These are phyloP conservation scores for Cyberlindnera amylophila DNA, from an alignment of 805 yeast species.

Conservation along the genomic window DNA sequence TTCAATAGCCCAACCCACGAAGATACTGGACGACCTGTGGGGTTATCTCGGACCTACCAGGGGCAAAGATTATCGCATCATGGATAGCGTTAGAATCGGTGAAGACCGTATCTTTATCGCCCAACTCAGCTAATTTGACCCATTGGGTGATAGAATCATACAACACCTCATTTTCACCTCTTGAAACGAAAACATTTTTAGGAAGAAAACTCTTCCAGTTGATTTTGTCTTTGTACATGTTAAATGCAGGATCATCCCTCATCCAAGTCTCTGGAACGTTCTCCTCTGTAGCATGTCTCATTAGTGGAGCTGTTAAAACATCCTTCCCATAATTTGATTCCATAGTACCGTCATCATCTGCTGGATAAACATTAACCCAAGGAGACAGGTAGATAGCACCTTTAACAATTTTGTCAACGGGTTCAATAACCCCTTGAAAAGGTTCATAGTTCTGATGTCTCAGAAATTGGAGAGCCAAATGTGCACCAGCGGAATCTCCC, in stretches of 20 bases:
- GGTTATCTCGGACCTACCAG: conserved; percentile 2
- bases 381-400: conserved; percentile 16
- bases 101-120: conserved; percentile 2
- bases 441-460: conserved; percentile 11
- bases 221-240: conserved; percentile 7
- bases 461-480: conserved; percentile 21
- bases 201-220: conserved; percentile 13
- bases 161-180: conserved; percentile 16
- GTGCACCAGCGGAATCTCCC: conserved; percentile 34
- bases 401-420: background rate
- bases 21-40: conserved; percentile 2
- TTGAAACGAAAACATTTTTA: conserved; percentile 2
- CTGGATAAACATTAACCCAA: conserved; percentile 18
- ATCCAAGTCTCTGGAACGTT: conserved; percentile 1
- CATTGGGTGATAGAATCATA: conserved; percentile 5
- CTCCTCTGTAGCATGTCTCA: conserved; percentile 7
- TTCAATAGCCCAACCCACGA: too few species aligned
- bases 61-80: conserved; percentile 7
- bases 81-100: conserved; percentile 10
- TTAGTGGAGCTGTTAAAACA: conserved; percentile 3
- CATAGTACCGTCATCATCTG: conserved; percentile 2
- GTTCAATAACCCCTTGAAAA: conserved; percentile 2
- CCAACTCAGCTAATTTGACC: background rate
- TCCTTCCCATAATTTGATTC: conserved; percentile 6
- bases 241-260: conserved; percentile 3